Conservation (phyloP, 345 rosid species). For the Populus pruinosa region DNA sequence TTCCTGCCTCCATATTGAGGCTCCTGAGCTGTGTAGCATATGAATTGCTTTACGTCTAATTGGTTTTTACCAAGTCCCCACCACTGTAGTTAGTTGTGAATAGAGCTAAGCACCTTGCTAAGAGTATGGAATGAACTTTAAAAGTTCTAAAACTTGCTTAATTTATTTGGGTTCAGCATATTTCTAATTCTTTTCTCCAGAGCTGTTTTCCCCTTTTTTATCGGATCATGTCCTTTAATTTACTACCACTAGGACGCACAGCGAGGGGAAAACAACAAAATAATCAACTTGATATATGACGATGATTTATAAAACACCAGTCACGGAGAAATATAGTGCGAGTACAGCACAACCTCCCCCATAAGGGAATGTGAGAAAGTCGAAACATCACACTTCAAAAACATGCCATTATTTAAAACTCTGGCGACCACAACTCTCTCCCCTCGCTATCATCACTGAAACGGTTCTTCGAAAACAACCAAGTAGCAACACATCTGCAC, state of each 20-base stretch:
- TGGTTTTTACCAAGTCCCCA: no score
- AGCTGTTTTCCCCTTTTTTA: background rate
- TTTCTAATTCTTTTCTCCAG: background rate
- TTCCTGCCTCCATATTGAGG: background rate
- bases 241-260: background rate
- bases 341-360: background rate
- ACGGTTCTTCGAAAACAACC: background rate
- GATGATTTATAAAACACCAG: background rate
- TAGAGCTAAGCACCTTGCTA: no score
- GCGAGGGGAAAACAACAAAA: background rate
- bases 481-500: background rate
- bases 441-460: background rate
- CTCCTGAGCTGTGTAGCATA: background rate
- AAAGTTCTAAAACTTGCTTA: no score
- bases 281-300: background rate
- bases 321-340: background rate
- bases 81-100: no score
- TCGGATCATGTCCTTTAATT: background rate
- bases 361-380: background rate
- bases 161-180: no score
- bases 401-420: background rate
- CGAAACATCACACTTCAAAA: background rate
- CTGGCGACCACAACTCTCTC: background rate
- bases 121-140: no score
- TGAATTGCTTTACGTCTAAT: no score